Base-by-base conservation (phyloP, 345 rosid genomes). In the Lepidium sativum region DNA sequence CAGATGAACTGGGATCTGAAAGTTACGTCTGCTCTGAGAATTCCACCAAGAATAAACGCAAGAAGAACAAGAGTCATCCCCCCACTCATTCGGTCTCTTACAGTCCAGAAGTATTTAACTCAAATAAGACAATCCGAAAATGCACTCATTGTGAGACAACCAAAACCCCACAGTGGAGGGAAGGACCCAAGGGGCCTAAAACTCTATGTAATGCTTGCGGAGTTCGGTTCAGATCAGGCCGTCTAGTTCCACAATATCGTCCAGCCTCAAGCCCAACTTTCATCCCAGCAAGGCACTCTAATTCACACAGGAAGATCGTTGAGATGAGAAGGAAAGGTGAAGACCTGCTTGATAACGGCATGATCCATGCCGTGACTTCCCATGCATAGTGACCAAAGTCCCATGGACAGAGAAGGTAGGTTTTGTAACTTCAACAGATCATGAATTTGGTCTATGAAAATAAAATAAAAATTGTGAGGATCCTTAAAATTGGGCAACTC, bases 171-270 rank as follows among this genome's bases (percentile, higher is more conserved):
- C 96, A 91, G 67, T 91, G 98, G 98, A 86, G 98, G 69, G 96
- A 86, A 78, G 98, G 98, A 14, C 98, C 98, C 2, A 59, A 40
- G 73, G 98, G 98, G 3, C 94, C 88, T n/a, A 91, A 83, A 80
- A 91, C 96, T 14, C 91, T 91, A 6, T 91, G 98, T 80, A 91
- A 88, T 59, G 98, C 96, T 27, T 91, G 98, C 34, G 98, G 98
- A 18, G 96, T 91, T 41, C 85, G 98, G 11, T 88, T 78, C 71
- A 82, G 96, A 71, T 86, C 94, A 3, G 98, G 96, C 45, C 89
- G 96, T 65, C 94, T 88, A 54, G 68, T 82, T 68, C 96, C 94
- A 0, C 96, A 91, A 68, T 91, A 91, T 75, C 89, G 96, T 12
- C 98, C 98, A 33, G 94, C 91, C 2, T 83, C 88, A 20, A 91